phyloP scores from a whole-genome alignment of 2,329 filamentous ascomycete genomes.

The Geosmithia flava region DNA sequence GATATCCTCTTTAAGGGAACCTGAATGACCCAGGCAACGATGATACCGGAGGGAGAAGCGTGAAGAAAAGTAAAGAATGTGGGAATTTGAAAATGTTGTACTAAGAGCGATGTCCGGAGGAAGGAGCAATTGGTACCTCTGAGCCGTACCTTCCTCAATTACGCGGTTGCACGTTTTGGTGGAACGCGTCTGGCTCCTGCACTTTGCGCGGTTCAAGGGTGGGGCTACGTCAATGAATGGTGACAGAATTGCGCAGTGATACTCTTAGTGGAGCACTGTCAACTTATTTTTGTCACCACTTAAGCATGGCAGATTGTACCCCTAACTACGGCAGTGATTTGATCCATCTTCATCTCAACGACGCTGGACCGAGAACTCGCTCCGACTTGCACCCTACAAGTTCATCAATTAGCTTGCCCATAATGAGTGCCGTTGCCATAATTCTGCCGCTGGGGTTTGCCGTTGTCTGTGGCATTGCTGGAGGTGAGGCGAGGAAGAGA shows the following conservation, averaged over 20 bases:
- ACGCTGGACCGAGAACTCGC: neutral
- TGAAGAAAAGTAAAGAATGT: neutral
- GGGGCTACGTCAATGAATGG: neutral
- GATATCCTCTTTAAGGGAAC: neutral
- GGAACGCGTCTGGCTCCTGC: conserved; percentile 1
- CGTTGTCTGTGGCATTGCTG: conserved; percentile 21
- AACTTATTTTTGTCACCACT: neutral
- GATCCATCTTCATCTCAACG: neutral
- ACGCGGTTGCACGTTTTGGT: neutral
- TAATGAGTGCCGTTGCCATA: conserved; percentile 20
- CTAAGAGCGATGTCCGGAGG: neutral
- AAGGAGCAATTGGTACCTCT: neutral
- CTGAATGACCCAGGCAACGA: neutral
- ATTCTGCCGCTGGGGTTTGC: conserved; percentile 20
- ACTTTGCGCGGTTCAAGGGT: neutral
- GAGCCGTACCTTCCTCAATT: neutral
- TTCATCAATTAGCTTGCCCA: neutral
- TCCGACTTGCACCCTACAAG: neutral
- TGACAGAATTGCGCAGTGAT: conserved; percentile 2
- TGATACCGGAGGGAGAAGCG: no score
- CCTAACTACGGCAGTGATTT: no score
- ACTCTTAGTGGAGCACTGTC: neutral
- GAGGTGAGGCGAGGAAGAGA: conserved; percentile 11
- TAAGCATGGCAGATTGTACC: no score
- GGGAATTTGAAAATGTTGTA: neutral